Percentiles rank a stretch among this genome's conserved stretches.
Conservation (phyloP, 805 yeast genomes). For the Kluyveromyces wickerhamii region DNA sequence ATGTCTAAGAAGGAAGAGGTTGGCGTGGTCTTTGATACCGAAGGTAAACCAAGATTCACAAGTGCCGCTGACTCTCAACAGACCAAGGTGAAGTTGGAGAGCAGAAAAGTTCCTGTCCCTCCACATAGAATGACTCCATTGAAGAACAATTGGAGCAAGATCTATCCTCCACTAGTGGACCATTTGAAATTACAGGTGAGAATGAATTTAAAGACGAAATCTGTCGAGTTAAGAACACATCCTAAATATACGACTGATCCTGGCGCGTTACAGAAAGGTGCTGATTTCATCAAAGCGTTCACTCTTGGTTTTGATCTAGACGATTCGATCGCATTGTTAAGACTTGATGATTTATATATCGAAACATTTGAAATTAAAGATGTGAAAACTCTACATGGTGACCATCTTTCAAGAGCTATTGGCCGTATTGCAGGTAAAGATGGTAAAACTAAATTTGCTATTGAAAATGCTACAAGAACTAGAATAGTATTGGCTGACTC, state of each 20-base stretch:
- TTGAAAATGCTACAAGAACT: constrained; percentile 96
- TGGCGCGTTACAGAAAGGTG: constrained; percentile 95
- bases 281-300: constrained; percentile 93
- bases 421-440: constrained; percentile 99
- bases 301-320: constrained; percentile 94
- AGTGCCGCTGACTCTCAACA: constrained; percentile 55
- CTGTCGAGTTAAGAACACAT: constrained; percentile 80
- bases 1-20: constrained; percentile 19
- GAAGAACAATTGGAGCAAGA: constrained; percentile 83
- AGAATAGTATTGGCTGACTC: constrained; percentile 96
- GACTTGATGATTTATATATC: constrained; percentile 92
- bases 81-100: constrained; percentile 68
- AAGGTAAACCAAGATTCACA: constrained; percentile 80
- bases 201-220: constrained; percentile 83
- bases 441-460: constrained; percentile 97
- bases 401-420: constrained; percentile 95
- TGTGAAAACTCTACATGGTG: constrained; percentile 91
- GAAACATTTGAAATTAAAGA: constrained; percentile 97
- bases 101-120: constrained; percentile 87
- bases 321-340: constrained; percentile 88
- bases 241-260: constrained; percentile 77
- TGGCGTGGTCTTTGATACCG: constrained; percentile 51
- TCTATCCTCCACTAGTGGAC: constrained; percentile 92
- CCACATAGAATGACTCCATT: constrained; percentile 97
- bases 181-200: constrained; percentile 91